A percentile compares a stretch with the other conserved stretches of the same genome.
These are phyloP conservation scores for Sclerotinia spermophila DNA, from an alignment of 2,329 filamentous ascomycete genomes.

Conservation along the genomic window DNA sequence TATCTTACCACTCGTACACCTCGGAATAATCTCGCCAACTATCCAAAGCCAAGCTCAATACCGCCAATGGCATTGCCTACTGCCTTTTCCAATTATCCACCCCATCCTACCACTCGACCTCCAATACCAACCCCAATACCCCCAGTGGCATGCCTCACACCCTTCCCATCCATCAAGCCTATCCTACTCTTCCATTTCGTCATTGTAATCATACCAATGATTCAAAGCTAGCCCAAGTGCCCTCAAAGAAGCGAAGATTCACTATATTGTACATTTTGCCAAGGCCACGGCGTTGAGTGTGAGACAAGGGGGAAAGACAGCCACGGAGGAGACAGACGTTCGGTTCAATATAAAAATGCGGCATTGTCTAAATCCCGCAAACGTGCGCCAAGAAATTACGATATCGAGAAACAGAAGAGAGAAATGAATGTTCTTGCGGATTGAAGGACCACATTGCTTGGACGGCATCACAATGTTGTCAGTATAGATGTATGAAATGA, in stretches of 20 bases:
- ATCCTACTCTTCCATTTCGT: not conserved
- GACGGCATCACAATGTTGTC: not conserved
- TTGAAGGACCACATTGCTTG: not conserved
- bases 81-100: not conserved
- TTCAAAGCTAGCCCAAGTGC: no score
- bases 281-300: no score
- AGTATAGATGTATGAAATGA: not conserved
- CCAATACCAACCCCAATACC: not conserved
- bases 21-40: not conserved
- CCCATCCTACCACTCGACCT: not conserved
- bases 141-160: not conserved
- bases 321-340: no score
- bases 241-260: no score
- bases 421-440: not conserved
- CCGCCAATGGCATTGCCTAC: not conserved
- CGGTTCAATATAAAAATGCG: no score
- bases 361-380: no score
- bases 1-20: not conserved
- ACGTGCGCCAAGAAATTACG: no score
- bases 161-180: not conserved
- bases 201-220: not conserved
- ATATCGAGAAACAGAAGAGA: not conserved
- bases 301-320: no score
- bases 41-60: not conserved
- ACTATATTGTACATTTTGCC: no score